Evolutionary conservation across 805 yeast species (phyloP).

Genomic region (Saccharomycopsis sp.): DNA sequence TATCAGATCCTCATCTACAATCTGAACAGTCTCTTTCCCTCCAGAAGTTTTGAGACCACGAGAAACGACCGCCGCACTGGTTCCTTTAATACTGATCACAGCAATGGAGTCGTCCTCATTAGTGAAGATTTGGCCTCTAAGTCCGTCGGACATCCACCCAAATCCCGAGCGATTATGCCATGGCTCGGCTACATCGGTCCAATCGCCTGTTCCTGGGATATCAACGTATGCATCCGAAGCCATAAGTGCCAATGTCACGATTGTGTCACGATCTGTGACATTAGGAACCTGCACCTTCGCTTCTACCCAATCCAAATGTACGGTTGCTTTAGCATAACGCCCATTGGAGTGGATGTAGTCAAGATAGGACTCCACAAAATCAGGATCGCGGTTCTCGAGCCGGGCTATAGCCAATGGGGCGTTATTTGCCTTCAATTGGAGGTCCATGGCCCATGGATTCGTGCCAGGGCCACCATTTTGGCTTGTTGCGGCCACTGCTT

Average conservation of each 20-base stretch:
- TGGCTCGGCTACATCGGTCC: constrained; percentile 70
- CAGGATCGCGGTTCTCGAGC: constrained; percentile 45
- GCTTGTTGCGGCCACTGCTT: background rate
- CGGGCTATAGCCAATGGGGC: constrained; percentile 28
- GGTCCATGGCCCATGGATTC: constrained; percentile 28
- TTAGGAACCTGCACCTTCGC: constrained; percentile 62
- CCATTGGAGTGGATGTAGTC: constrained; percentile 43
- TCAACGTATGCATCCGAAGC: constrained; percentile 88
- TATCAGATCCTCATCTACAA: background rate
- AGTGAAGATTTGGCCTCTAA: constrained; percentile 87
- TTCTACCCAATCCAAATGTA: constrained; percentile 59
- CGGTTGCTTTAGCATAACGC: constrained; percentile 24
- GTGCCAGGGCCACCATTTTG: constrained; percentile 33
- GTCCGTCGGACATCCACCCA: constrained; percentile 84
- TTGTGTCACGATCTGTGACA: constrained; percentile 63
- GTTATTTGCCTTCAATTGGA: constrained; percentile 21
- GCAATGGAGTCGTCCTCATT: constrained; percentile 51
- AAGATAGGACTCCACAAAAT: constrained; percentile 59
- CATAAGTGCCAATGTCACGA: constrained; percentile 73
- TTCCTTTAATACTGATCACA: constrained; percentile 83
- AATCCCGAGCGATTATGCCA: constrained; percentile 45
- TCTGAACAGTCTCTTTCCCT: background rate
- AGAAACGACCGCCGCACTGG: constrained; percentile 72
- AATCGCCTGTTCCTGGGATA: constrained; percentile 70
- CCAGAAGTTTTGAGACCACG: constrained; percentile 7